Base-by-base conservation (phyloP, 2,329 filamentous ascomycete genomes). In the Colletotrichum sp. region DNA sequence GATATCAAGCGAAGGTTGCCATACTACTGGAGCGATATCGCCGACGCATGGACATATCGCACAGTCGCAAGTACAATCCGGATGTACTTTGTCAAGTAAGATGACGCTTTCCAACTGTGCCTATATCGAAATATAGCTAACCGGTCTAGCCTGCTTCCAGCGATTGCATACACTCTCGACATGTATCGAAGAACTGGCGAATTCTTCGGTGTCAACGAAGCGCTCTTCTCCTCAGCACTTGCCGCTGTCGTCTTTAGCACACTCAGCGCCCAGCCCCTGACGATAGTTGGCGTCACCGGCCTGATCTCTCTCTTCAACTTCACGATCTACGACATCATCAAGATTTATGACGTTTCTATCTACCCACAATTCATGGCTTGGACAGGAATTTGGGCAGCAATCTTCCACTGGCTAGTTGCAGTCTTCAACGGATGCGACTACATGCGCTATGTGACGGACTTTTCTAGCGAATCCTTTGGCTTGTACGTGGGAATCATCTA, bases 381-480 rank as follows among this genome's bases (percentile, higher is more conserved):
- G 90, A 87, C 88, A 0, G 87, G 86, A 2, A 91, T 92, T 26
- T 92, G 89, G 90, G 87, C 88, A 0, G 89, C 89, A 2, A 87
- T 91, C 21, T 89, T 90, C 59, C 90, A 92, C 79, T 92, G 89
- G 89, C 83, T 90, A 8, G 86, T 88, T 7, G 86, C 89, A 0
- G 81, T 90, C 28, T 86, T 86, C 69, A 91, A 91, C 74, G 82
- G 85, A 52, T 90, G 89, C 79, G 88, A 91, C 78, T 91, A 90
- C 79, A 90, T 91, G 89, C 86, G 89, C 7, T 91, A 90, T 77
- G 88, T 91, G 34, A 91, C 89, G 3, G 88, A 90, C 72, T 91
- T 91, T 75, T 90, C 88, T 1, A 88, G 86, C 69, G 86, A 90
- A 74, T 84, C 86, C 0, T 91, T 91, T 72, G 88, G 88, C 63